Evolutionary conservation across 352 stramenopile species (phyloP).

Genomic region (Globisporangium acanthophoron): DNA sequence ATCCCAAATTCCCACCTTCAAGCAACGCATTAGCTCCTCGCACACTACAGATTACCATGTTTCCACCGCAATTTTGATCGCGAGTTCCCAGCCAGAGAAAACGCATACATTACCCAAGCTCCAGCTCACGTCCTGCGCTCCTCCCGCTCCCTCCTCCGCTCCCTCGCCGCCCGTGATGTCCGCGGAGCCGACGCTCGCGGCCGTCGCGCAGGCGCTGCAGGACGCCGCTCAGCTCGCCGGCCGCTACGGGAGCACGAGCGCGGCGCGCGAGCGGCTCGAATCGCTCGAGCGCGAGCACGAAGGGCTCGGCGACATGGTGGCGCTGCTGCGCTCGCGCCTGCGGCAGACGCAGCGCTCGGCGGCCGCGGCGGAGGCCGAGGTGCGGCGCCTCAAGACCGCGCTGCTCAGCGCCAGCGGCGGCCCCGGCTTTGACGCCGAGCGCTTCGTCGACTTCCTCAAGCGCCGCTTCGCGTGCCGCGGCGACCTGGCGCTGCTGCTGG

Average conservation of each 20-base stretch:
- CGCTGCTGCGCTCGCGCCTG: constrained; percentile 14
- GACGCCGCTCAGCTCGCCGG: constrained; percentile 31
- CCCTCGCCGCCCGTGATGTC: neutral
- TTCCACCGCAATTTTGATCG: no score
- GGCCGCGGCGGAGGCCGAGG: constrained; percentile 17
- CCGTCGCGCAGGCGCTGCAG: constrained; percentile 20
- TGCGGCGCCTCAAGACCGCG: constrained; percentile 12
- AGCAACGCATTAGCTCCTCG: no score
- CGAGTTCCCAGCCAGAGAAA: no score
- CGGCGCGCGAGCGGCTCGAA: constrained; percentile 21
- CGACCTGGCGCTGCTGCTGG: constrained; percentile 21
- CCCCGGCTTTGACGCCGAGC: constrained; percentile 12
- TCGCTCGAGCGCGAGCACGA: constrained; percentile 24
- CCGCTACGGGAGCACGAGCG: constrained; percentile 26
- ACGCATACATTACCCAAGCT: no score
- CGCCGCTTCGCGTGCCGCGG: constrained; percentile 28
- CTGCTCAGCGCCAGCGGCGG: neutral
- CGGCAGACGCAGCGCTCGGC: constrained; percentile 14
- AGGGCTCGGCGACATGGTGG: constrained; percentile 18
- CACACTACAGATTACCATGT: no score
- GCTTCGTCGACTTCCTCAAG: constrained; percentile 25
- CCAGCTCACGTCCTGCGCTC: no score
- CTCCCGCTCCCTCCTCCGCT: no score
- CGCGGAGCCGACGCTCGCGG: constrained; percentile 10
- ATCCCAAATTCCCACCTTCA: no score